Base-by-base conservation (phyloP, 495 filamentous ascomycete genomes). In the Daldinia decipiens region DNA sequence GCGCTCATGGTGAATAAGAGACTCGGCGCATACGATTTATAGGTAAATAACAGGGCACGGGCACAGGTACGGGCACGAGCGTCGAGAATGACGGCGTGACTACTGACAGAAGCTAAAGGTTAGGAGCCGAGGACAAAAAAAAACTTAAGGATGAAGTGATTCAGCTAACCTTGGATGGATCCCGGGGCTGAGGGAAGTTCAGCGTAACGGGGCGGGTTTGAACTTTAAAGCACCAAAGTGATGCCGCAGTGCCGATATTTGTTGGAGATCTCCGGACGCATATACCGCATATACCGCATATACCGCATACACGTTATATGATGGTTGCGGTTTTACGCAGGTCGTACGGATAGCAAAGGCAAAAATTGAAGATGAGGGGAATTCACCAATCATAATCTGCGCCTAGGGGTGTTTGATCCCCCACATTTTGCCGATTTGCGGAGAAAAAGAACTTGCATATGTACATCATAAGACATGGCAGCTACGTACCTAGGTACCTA, bases 401-500 rank as follows among this genome's bases (percentile, higher is more conserved):
- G 1, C 17, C 34, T 21, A 38, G 36, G 27, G 50, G 29, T 17
- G 11, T 21, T 39, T 13, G 50, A 69, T 70, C 65, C 66, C 66
- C 66, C 66, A 73, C 67, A 66, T 73, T 73, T 53, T 73, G 71
- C 71, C 71, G 71, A 67, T 73, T 32, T 59, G 71, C 71, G 71
- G 71, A 73, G 70, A 69, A 69, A 69, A 50, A 55, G 60, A 29
- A 31, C 12, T 5, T 27, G 26, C 27, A 53, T 47, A 53, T 13
- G 32, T 57, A 57, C 54, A 17, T 36, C 27, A 32, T 29, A 17
- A 17, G n/a, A 40, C 39, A 40, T 36, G 34, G 34, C 12, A 36
- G 11, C 12, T 13, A 36, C 11, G 34, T 36, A n/a, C n/a, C n/a
- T n/a, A n/a, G n/a, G n/a, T n/a, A n/a, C n/a, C n/a, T n/a, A n/a